These are phyloP conservation scores for Coprinopsis strossmayeri DNA, from an alignment of 768 basidiomycete species.

Conservation along the genomic window DNA sequence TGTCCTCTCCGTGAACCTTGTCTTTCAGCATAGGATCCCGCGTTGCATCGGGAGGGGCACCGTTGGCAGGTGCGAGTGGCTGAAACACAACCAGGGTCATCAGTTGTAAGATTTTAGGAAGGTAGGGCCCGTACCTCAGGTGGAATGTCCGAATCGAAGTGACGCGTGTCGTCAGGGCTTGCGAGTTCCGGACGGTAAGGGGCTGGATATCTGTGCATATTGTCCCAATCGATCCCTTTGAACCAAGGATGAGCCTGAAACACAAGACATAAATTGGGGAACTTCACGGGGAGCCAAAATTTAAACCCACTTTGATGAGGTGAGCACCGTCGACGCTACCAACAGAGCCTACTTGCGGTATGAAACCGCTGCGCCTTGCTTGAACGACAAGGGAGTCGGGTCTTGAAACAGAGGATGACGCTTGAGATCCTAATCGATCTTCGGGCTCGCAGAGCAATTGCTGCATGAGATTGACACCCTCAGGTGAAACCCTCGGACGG, in stretches of 20 bases:
- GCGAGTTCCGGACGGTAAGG: slow-evolving; percentile 86
- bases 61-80: slow-evolving; percentile 87
- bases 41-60: slow-evolving; percentile 76
- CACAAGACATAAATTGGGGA: slow-evolving; percentile 5
- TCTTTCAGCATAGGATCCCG: slow-evolving; percentile 86
- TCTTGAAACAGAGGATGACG: slow-evolving; percentile 58
- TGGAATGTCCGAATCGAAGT: slow-evolving; percentile 94
- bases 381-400: slow-evolving; percentile 75
- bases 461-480: slow-evolving; percentile 83
- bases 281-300: too few species aligned
- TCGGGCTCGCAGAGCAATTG: slow-evolving; percentile 92
- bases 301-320: slow-evolving; percentile 73
- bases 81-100: slow-evolving; percentile 34
- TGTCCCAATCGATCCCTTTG: slow-evolving; percentile 82
- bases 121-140: slow-evolving; percentile 59
- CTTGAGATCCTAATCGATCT: slow-evolving; percentile 81
- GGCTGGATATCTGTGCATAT: slow-evolving; percentile 75
- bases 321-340: slow-evolving; percentile 78
- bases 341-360: slow-evolving; percentile 38
- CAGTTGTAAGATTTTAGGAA: slow-evolving; percentile 17
- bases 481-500: slow-evolving; percentile 77
- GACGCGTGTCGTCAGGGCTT: slow-evolving; percentile 81
- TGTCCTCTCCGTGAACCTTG: slow-evolving; percentile 77
- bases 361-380: slow-evolving; percentile 69
- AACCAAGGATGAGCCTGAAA: slow-evolving; percentile 84